Percentiles rank a stretch among this genome's conserved stretches.
Conservation (phyloP, 2,329 filamentous ascomycete species). For the Sphaerostilbella broomeana region DNA sequence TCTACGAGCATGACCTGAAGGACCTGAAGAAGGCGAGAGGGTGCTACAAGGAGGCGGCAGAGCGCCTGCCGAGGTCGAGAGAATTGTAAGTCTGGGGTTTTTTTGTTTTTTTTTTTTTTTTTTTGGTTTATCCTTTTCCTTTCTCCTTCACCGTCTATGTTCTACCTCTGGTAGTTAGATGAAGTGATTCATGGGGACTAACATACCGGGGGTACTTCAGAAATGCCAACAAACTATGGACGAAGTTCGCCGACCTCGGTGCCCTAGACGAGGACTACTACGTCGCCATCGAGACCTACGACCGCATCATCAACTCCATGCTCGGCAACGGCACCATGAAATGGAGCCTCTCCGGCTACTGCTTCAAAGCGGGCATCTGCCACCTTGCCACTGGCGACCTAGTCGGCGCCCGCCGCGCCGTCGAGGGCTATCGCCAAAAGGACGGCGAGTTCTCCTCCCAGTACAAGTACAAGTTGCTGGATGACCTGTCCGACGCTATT, state of each 20-base stretch:
- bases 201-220: conserved; percentile 37
- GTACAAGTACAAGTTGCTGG: conserved; percentile 74
- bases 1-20: conserved; percentile 75
- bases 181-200: conserved; percentile 29
- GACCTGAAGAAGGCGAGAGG: conserved; percentile 74
- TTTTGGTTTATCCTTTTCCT: not conserved
- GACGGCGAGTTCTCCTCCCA: conserved; percentile 71
- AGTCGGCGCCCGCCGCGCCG: conserved; percentile 69
- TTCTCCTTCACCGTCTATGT: not conserved
- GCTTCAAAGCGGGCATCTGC: conserved; percentile 90
- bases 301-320: conserved; percentile 70
- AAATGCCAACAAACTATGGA: conserved; percentile 83
- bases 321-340: conserved; percentile 89
- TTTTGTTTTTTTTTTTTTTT: not conserved
- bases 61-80: conserved; percentile 55
- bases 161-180: too few relatives aligned
- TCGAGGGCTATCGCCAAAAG: conserved; percentile 75
- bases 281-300: conserved; percentile 74
- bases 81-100: conserved; percentile 11
- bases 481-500: conserved; percentile 68
- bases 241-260: conserved; percentile 84
- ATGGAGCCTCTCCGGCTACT: conserved; percentile 92
- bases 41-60: conserved; percentile 76
- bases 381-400: conserved; percentile 68
- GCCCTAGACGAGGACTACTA: conserved; percentile 79